Conservation (phyloP, 1,284 basidiomycete genomes). For the Athelia sp. region DNA sequence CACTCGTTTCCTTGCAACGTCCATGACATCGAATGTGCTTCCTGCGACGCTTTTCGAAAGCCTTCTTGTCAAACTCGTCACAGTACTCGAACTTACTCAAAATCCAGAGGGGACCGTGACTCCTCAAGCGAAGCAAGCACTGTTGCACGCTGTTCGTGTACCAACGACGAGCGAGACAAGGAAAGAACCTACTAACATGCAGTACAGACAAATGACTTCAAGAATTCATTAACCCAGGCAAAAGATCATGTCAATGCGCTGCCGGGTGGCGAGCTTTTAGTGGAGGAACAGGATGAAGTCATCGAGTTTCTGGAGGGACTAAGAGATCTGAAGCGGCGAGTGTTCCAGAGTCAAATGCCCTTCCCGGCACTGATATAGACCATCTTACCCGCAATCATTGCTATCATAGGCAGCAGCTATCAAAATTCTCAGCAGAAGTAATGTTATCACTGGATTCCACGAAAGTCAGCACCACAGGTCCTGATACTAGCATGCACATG, state of each 20-base stretch:
- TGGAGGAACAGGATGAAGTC: slow-evolving; percentile 61
- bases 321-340: slow-evolving; percentile 54
- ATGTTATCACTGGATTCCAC: slow-evolving; percentile 7
- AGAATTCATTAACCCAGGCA: slow-evolving; percentile 46
- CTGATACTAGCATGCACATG: slow-evolving; percentile 27
- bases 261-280: slow-evolving; percentile 61
- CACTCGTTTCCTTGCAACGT: not conserved
- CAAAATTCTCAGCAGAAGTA: slow-evolving; percentile 31
- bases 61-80: slow-evolving; percentile 47
- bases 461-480: not conserved
- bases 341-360: not conserved
- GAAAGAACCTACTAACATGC: not conserved
- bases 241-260: slow-evolving; percentile 50
- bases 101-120: slow-evolving; percentile 44
- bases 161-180: not conserved
- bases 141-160: slow-evolving; percentile 53
- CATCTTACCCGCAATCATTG: not conserved
- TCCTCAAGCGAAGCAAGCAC: slow-evolving; percentile 53
- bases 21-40: slow-evolving; percentile 28
- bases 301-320: slow-evolving; percentile 57
- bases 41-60: slow-evolving; percentile 44
- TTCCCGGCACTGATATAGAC: not conserved
- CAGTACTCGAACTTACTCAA: slow-evolving; percentile 51
- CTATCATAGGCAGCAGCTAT: slow-evolving; percentile 33
- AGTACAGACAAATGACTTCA: slow-evolving; percentile 61